These are phyloP conservation scores for Oenanthe javanica DNA, from an alignment of 140 eudicot species.

Conservation along the genomic window DNA sequence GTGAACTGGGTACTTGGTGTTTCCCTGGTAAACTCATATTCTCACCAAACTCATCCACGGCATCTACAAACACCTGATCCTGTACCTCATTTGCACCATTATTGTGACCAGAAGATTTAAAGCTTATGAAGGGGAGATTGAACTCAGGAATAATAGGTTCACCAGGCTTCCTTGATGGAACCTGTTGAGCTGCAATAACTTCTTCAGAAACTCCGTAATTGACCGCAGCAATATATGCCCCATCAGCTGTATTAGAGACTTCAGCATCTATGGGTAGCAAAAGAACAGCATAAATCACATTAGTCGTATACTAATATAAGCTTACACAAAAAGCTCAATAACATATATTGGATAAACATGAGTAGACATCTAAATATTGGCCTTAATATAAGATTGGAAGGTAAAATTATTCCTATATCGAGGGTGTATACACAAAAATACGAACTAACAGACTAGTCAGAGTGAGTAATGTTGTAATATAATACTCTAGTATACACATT, in stretches of 20 bases:
- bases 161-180: constrained; percentile 10
- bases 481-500: neutral
- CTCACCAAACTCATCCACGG: constrained; percentile 9
- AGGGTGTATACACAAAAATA: neutral
- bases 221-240: neutral
- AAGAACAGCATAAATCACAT: neutral
- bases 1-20: constrained; percentile 13
- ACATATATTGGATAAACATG: neutral
- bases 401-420: neutral
- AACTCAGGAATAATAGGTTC: constrained; percentile 4
- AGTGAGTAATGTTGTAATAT: neutral
- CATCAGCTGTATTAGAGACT: neutral
- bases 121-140: constrained; percentile 4
- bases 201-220: constrained; percentile 9
- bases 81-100: constrained; percentile 3
- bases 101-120: constrained; percentile 11
- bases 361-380: neutral
- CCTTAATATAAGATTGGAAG: neutral
- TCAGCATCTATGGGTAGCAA: neutral
- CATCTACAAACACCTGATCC: constrained; percentile 4
- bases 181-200: neutral
- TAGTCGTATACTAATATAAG: neutral
- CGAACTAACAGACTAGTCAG: neutral
- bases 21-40: neutral
- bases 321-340: neutral